phyloP scores from a whole-genome alignment of 2,329 filamentous ascomycete species.

The Orbilia ellipsospora region DNA sequence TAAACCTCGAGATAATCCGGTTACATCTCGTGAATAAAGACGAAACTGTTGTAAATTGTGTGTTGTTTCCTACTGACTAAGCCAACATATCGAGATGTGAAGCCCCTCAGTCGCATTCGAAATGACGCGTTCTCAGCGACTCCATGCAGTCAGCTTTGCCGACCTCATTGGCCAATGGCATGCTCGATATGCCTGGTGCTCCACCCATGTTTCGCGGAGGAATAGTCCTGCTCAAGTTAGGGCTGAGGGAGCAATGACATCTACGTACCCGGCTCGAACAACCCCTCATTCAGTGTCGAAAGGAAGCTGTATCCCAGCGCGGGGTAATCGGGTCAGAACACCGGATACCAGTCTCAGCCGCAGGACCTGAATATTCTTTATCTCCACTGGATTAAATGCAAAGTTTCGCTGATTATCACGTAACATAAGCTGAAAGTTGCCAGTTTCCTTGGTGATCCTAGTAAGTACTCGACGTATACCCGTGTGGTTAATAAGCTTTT shows the following conservation, averaged over 20 bases:
- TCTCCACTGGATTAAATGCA: not conserved
- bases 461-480: no score
- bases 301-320: conserved; percentile 10
- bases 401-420: conserved; percentile 7
- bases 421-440: no score
- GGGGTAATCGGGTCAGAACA: conserved; percentile 42
- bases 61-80: conserved; percentile 27
- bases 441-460: no score
- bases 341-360: conserved; percentile 24
- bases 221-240: conserved; percentile 20
- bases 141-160: conserved; percentile 49
- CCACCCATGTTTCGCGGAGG: conserved; percentile 13
- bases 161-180: conserved; percentile 29
- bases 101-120: not conserved
- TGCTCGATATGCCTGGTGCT: not conserved
- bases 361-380: conserved; percentile 3
- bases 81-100: not conserved
- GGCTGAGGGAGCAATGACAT: conserved; percentile 52
- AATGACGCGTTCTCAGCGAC: conserved; percentile 30
- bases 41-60: conserved; percentile 36
- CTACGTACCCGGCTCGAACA: conserved; percentile 23
- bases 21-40: not conserved
- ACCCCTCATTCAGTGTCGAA: conserved; percentile 35
- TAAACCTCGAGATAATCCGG: no score
- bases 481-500: no score